A percentile compares a stretch with the other conserved stretches of the same genome.
Evolutionary conservation across 2,329 filamentous ascomycete species (phyloP).

Genomic region (Rhynchosporium agropyri): DNA sequence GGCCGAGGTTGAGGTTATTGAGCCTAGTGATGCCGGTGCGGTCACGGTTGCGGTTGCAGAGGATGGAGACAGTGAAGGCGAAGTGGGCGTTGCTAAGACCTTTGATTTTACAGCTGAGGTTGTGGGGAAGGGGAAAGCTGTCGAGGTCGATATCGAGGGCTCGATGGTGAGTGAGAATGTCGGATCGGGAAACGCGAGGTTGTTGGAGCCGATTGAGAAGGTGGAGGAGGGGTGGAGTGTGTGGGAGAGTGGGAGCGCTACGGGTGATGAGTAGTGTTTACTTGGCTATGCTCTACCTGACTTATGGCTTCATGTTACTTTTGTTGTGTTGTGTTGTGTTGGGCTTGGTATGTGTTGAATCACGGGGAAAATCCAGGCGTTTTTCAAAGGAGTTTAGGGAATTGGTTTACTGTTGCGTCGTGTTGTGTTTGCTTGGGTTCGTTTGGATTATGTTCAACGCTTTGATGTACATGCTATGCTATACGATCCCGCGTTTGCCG

Average conservation of each 20-base stretch:
- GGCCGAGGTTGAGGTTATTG: slow-evolving; percentile 49
- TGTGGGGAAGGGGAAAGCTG: slow-evolving; percentile 36
- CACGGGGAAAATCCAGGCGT: background rate
- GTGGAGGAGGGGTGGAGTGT: slow-evolving; percentile 65
- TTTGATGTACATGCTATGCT: no score
- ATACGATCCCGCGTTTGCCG: no score
- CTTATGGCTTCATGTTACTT: background rate
- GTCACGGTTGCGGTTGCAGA: no score
- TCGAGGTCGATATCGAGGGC: slow-evolving; percentile 43
- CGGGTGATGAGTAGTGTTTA: slow-evolving; percentile 49
- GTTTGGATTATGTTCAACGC: background rate
- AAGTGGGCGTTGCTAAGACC: slow-evolving; percentile 16
- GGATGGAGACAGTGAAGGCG: slow-evolving; percentile 19
- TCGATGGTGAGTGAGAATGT: slow-evolving; percentile 45
- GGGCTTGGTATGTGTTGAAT: background rate
- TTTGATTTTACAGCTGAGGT: slow-evolving; percentile 40
- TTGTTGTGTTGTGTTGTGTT: background rate
- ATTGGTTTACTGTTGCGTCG: background rate
- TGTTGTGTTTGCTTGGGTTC: background rate
- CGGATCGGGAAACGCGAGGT: slow-evolving; percentile 48
- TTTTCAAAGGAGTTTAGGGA: background rate
- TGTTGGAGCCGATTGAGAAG: slow-evolving; percentile 59
- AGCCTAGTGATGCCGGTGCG: no score
- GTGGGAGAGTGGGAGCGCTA: slow-evolving; percentile 70
- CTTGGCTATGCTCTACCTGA: background rate